Base-by-base conservation (phyloP, 176 grass and related monocot species). In the Cenchrus fungigraminus region DNA sequence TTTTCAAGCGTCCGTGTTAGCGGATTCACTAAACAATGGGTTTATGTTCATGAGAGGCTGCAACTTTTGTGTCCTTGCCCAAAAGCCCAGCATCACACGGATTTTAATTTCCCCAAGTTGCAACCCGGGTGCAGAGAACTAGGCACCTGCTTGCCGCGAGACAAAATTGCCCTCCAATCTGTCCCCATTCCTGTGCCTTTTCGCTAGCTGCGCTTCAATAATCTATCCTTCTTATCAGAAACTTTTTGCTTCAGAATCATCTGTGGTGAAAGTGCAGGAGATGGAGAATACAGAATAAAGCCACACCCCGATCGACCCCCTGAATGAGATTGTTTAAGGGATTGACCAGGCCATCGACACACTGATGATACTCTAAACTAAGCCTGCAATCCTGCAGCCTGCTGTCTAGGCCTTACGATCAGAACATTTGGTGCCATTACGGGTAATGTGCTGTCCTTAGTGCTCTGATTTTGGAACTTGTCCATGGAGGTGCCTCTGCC, bases 91-190 rank as follows among this genome's bases (percentile, higher is more conserved):
- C 15, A 60, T 12, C 79, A 22, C 5, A 68, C 13, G 6, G 15
- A 28, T 75, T 90, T 79, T 74, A 47, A 40, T 90, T 87, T 91
- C 68, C 34, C 75, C 85, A 87, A 91, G 75, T 91, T 84, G 89
- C 75, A 49, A 4, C 34, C 66, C 37, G 37, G 80, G 80, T 87
- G 75, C 84, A 70, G 85, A 91, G 80, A 80, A 91, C 85, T 84
- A 84, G 85, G 74, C 79, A 43, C 65, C 4, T 52, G 13, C 47
- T 40, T 40, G 37, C 9, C 31, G 8, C 1, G 61, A 73, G 75
- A 79, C 84, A 80, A 84, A 84, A 55, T 68, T 61, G 85, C 59
- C 50, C 72, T 46, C 71, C 56, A 29, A 20, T 81, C 59, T 82
- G 56, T 56, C 54, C 13, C 57, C 61, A 4, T 61, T 68, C 13